Percentiles rank a stretch among this genome's conserved stretches.
These are phyloP conservation scores for Xylaria sp. DNA, from an alignment of 495 filamentous ascomycete species.

Conservation along the genomic window DNA sequence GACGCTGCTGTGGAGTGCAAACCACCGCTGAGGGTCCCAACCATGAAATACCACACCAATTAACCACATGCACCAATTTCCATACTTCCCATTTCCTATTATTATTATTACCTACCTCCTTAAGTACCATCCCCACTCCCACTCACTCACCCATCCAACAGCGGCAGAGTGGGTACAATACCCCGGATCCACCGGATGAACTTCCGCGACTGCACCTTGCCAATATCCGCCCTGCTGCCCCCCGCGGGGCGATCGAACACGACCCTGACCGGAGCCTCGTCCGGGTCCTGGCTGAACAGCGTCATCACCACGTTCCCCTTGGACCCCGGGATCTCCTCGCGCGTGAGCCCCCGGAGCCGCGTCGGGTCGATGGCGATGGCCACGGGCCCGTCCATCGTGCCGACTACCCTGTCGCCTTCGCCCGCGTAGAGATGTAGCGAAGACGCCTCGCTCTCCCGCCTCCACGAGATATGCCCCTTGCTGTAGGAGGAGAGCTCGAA, in stretches of 20 bases:
- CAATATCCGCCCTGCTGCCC: conserved; percentile 36
- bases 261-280: conserved; percentile 27
- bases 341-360: conserved; percentile 22
- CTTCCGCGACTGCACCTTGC: conserved; percentile 42
- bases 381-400: conserved; percentile 19
- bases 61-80: neutral
- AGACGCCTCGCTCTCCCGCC: conserved; percentile 14
- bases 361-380: conserved; percentile 32
- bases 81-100: neutral
- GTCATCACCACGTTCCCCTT: conserved; percentile 26
- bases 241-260: conserved; percentile 34
- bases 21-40: neutral
- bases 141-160: conserved; percentile 14
- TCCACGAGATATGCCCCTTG: conserved; percentile 31
- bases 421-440: conserved; percentile 30
- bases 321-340: conserved; percentile 22
- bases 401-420: conserved; percentile 24
- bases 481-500: conserved; percentile 36
- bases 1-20: neutral
- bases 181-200: conserved; percentile 43
- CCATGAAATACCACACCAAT: neutral
- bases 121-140: too few species aligned
- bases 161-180: conserved; percentile 38
- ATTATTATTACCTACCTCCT: too few species aligned
- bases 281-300: conserved; percentile 20